Base-by-base conservation (phyloP, 2,329 filamentous ascomycete species). In the Aspergillus sp. region DNA sequence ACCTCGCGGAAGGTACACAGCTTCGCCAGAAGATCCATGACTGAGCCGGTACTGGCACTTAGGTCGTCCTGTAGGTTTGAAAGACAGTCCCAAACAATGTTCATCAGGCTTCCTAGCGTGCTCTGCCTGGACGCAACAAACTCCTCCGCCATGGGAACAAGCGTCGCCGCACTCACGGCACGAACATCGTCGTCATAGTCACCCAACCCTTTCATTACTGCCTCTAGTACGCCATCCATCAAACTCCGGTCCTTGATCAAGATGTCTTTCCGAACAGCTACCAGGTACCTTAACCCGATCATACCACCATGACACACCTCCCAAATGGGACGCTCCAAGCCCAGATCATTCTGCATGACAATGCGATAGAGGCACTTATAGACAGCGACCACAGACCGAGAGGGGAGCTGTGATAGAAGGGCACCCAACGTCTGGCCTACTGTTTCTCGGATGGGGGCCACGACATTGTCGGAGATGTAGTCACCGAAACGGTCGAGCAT, bases 401-500 rank as follows among this genome's bases (percentile, higher is more conserved):
- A 81, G 0, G 92, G 88, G 6, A 99, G 84, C 73, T 97, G 92
- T 65, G 91, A 92, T 57, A 99, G 81, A 13, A 96, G 87, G 12
- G 94, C 92, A 68, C 94, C 96, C 13, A 99, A 82, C 2, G 93
- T 94, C 77, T 99, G 95, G 49, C 95, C 95, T 43, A 96, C 91
- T 0, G 93, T 97, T 79, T 99, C 95, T 65, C 95, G 85, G 65
- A 99, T 97, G 0, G 95, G 95, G 0, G 95, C 95, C 43, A 99
- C 92, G 0, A 96, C 96, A 56, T 92, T 99, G 75, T 99, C 95
- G 5, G 93, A 97, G 7, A 96, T 95, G 79, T 97, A 99, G 73
- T 99, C 95, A 59, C 93, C 96, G 72, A 99, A 99, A 56, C 93
- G 89, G 78, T 99, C 95, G 15, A 99, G 87, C 88, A 99, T 97